These are phyloP conservation scores for Aphanoascus verrucosus DNA, from an alignment of 2,329 filamentous ascomycete species.

Conservation along the genomic window DNA sequence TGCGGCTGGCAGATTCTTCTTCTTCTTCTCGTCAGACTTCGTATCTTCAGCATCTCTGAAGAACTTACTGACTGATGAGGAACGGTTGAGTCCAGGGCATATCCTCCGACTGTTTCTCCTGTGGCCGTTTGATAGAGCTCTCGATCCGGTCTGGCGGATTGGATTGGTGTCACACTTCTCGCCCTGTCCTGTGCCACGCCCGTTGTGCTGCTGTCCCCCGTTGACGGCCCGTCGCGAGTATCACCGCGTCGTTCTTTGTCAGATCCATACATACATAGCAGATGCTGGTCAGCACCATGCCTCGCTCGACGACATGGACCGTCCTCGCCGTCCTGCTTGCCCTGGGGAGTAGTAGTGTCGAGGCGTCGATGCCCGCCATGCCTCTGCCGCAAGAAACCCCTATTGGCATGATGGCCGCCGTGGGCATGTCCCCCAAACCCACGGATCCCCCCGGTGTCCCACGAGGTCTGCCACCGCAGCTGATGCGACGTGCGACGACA, in stretches of 20 bases:
- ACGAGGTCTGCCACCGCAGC: constrained; percentile 13
- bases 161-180: background rate
- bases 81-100: background rate
- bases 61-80: no score
- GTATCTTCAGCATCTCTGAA: background rate
- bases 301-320: constrained; percentile 9
- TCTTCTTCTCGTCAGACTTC: no score
- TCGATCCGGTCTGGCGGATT: background rate
- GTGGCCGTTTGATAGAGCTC: background rate
- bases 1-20: no score
- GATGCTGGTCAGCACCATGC: constrained; percentile 8
- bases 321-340: constrained; percentile 14
- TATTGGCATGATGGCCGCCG: constrained; percentile 13
- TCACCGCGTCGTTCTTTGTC: background rate
- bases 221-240: background rate
- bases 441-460: constrained; percentile 15
- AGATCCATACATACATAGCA: no score
- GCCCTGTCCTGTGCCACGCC: background rate
- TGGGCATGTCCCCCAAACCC: constrained; percentile 16
- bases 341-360: constrained; percentile 14
- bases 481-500: constrained; percentile 9
- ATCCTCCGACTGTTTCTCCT: background rate
- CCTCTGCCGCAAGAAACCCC: constrained; percentile 15
- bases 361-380: constrained; percentile 9
- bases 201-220: background rate